These are phyloP conservation scores for Pythium insidiosum DNA, from an alignment of 352 stramenopile genomes.

Conservation along the genomic window DNA sequence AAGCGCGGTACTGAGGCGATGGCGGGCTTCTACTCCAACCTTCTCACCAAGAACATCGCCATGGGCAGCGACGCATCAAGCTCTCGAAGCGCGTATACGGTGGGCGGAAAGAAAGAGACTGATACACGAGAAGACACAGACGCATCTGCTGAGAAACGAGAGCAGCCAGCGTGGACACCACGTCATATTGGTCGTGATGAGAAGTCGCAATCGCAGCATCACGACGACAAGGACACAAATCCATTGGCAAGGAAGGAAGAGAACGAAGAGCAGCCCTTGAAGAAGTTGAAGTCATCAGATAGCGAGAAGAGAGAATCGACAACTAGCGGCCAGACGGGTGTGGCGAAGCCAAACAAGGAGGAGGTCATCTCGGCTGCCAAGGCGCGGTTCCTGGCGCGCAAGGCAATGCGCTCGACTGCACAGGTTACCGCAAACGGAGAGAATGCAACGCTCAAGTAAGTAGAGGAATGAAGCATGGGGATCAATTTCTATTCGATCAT, in stretches of 20 bases:
- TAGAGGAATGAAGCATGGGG: too few relatives aligned
- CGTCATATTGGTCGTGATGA: background rate
- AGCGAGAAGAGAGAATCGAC: background rate
- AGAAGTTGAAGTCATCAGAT: background rate
- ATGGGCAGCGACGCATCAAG: constrained; percentile 77
- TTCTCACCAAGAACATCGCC: constrained; percentile 89
- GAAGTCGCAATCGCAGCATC: too few relatives aligned
- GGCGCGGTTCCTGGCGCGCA: constrained; percentile 81
- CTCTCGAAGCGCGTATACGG: constrained; percentile 79
- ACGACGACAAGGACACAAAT: too few relatives aligned
- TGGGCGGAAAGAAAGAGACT: constrained; percentile 9
- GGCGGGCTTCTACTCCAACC: constrained; percentile 86
- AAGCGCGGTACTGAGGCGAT: constrained; percentile 70
- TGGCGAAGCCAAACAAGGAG: constrained; percentile 41
- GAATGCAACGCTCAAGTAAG: too few relatives aligned
- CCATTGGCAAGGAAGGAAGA: background rate
- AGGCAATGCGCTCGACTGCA: too few relatives aligned
- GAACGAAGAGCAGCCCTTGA: background rate
- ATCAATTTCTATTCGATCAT: too few relatives aligned
- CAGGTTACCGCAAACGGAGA: too few relatives aligned
- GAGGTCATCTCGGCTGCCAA: constrained; percentile 70
- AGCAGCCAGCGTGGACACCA: background rate
- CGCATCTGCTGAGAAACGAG: background rate
- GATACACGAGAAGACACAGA: constrained; percentile 5
- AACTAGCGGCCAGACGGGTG: constrained; percentile 1